phyloP scores from a whole-genome alignment of 202 grass and related monocot genomes.

The Sporobolus alterniflorus region DNA sequence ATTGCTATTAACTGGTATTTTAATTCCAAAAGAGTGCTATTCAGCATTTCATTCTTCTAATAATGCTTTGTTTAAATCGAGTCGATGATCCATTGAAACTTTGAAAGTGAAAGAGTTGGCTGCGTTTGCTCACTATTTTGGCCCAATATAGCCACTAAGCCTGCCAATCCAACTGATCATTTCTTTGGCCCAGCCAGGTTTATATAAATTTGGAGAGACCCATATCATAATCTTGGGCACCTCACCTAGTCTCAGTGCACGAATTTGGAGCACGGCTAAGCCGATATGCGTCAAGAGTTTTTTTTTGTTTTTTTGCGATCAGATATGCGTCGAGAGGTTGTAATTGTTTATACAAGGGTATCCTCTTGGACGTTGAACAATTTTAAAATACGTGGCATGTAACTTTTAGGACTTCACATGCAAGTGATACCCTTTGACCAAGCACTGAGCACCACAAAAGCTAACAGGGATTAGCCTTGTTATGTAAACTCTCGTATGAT shows the following conservation, averaged over 20 bases:
- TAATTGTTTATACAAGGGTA: slow-evolving; percentile 16
- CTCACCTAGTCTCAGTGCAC: not conserved
- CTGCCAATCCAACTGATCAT: not conserved
- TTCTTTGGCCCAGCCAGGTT: slow-evolving; percentile 19
- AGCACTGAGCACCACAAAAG: slow-evolving; percentile 5
- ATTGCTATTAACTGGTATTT: not conserved
- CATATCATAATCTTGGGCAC: not conserved
- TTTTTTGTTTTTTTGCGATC: slow-evolving; percentile 21
- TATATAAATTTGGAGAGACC: slow-evolving; percentile 12
- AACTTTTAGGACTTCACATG: slow-evolving; percentile 25
- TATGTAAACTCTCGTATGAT: not conserved
- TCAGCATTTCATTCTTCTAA: too few relatives aligned
- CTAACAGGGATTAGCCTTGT: slow-evolving; percentile 13
- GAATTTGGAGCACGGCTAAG: not conserved
- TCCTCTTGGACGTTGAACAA: slow-evolving; percentile 25
- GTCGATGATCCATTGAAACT: too few relatives aligned
- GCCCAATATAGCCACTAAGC: not conserved
- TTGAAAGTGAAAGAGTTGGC: too few relatives aligned
- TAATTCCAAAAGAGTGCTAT: too few relatives aligned
- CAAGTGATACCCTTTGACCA: slow-evolving; percentile 34
- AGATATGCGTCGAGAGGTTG: not conserved
- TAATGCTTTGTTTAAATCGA: too few relatives aligned
- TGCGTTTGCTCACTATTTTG: too few relatives aligned
- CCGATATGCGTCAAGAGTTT: not conserved
- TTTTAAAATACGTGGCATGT: slow-evolving; percentile 21